Conservation (phyloP, 345 rosid genomes). For the Angophora floribunda region DNA sequence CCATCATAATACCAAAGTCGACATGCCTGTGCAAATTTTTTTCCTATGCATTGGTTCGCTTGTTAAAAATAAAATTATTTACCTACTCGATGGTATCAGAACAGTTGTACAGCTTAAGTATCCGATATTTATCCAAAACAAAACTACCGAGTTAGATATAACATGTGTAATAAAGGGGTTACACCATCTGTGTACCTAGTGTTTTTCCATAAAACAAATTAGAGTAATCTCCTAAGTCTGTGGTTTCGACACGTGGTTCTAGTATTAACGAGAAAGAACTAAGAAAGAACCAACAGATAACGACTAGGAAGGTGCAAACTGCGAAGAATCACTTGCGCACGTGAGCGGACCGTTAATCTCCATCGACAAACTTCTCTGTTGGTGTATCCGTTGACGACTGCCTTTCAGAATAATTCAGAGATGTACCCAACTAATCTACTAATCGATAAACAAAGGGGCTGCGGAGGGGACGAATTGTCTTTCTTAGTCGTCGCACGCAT, state of each 20-base stretch:
- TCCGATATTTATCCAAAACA: background rate
- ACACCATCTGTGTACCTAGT: background rate
- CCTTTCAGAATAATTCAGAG: background rate
- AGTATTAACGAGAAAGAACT: background rate
- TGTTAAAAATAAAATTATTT: background rate
- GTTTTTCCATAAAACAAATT: background rate
- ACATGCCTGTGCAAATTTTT: background rate
- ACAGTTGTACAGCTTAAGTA: background rate
- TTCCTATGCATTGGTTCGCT: background rate
- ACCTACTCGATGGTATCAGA: background rate
- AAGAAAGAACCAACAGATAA: background rate
- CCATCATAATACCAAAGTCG: background rate
- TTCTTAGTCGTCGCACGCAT: background rate
- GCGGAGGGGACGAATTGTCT: background rate
- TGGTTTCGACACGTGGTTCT: background rate
- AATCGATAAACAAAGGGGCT: background rate
- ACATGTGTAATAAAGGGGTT: background rate
- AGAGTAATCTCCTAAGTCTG: accelerated
- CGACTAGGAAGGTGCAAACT: background rate
- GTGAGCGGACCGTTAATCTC: background rate
- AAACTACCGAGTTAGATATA: background rate
- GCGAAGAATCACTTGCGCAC: background rate
- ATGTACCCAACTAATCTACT: background rate
- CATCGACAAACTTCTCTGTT: background rate
- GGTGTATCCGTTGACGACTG: background rate